Base-by-base conservation (phyloP, 2,329 filamentous ascomycete genomes). In the Microthyrium microscopicum region DNA sequence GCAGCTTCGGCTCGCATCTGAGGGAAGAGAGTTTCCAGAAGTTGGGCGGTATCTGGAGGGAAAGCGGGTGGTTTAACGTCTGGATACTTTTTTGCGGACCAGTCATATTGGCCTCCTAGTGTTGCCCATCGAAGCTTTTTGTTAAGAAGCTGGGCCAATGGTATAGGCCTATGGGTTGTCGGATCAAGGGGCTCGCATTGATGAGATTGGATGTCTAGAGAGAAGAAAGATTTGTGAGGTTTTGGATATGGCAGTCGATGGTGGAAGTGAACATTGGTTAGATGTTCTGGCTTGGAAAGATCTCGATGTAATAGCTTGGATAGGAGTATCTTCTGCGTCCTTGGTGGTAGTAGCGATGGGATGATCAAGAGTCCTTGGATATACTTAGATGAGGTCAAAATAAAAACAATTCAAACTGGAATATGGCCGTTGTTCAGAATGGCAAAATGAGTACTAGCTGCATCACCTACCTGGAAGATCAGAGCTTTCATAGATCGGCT, bases 101-200 rank as follows among this genome's bases (percentile, higher is more conserved):
- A 95, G 58, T 95, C 81, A 53, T 95, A 95, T 53, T 95, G 89
- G 0, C 84, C 87, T 31, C 89, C 89, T 3, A 98, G 68, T 0
- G 87, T 95, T 26, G 91, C 70, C 89, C 89, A 98, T 44, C 87
- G 82, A 17, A 95, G 67, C 40, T 81, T 85, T 41, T 76, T 78
- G 37, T 75, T 70, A 27, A 95, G 62, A 20, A 87, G 70, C 46
- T 76, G 74, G 31, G 68, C 61, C 34, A 79, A 61, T 2, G 70
- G 66, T 7, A 94, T 60, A 3, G 81, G 66, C 39, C 76, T 80
- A 55, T 94, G 85, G n/a, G 84, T 56, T 1, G 53, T 42, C 1
- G 78, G 62, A 45, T 92, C 73, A 35, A 79, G 78, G 5, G 87
- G 82, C 17, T 27, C 20, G 11, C 20, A 11, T 26, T 18, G 11